Evolutionary conservation across 2,329 filamentous ascomycete species (phyloP), one percentile per base, ranked within the genome.

Genomic region (Fusarium marasasianum): DNA sequence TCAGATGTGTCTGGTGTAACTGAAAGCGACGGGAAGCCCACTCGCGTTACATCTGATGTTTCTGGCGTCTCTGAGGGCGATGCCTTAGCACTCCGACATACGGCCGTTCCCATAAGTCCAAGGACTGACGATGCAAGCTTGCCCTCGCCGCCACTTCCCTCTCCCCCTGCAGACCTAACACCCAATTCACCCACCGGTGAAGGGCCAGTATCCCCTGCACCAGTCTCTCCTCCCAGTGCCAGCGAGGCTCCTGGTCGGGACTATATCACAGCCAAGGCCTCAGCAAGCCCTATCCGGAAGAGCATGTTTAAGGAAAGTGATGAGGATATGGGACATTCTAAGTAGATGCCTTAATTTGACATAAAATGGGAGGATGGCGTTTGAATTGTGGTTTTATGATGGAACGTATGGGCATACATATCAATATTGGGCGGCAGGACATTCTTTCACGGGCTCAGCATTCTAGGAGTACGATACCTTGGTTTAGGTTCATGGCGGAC

Each of bases 291-390:
- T 9, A 51, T 80, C n/a, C 78, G 84, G 58, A 82, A 79, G 77
- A 86, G 84, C 35, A 81, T 84, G 44, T 86, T 86, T 47, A 76
- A 79, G 12, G 84, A 85, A 74, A 82, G 80, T n/a, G 78, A 80
- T 35, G 83, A 85, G 45, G 84, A 86, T 74, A 79, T 83, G 77
- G 79, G 76, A 15, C 75, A 79, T 63, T 43, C 60, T 31, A 73
- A 69, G 57, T 72, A 61, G 72, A 31, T 33, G 6, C 53, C 22
- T 31, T 57, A 44, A 56, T 57, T n/a, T 15, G n/a, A 24, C 6
- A 31, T 35, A 37, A 57, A 37, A 43, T 63, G 11, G 38, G 33
- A 62, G 48, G 33, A 64, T 35, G 75, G 78, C 71, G 73, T 79
- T 76, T 64, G 31, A 63, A 45, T 62, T 22, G 20, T 50, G 37